phyloP scores from a whole-genome alignment of 768 basidiomycete species.

The Hirschioporus abietinus region DNA sequence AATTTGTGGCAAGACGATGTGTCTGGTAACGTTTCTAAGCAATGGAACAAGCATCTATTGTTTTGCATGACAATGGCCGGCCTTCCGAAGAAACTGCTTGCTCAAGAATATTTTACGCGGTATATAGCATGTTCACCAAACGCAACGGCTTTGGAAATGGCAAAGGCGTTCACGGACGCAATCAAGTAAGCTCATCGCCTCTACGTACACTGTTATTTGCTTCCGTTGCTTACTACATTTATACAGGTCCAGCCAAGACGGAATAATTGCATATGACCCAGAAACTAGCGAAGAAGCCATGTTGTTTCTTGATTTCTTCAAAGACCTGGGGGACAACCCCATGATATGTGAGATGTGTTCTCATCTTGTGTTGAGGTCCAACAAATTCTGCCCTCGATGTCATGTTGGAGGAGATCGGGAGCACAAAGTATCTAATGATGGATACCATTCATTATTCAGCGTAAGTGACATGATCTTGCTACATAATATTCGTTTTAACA shows the following conservation, averaged over 20 bases:
- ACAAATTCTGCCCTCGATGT: constrained; percentile 25
- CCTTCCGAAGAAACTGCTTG: constrained; percentile 10
- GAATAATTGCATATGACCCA: constrained; percentile 19
- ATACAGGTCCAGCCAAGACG: constrained; percentile 12
- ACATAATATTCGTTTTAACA: not conserved
- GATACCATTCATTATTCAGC: constrained; percentile 30
- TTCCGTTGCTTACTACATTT: not conserved
- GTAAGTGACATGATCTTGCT: constrained; percentile 15
- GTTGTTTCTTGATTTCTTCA: constrained; percentile 24
- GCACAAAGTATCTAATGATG: constrained; percentile 26
- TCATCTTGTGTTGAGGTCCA: constrained; percentile 14
- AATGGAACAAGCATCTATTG: constrained; percentile 27
- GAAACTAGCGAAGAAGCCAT: constrained; percentile 23
- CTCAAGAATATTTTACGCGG: constrained; percentile 16
- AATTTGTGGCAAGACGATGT: constrained; percentile 12
- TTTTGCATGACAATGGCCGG: constrained; percentile 23
- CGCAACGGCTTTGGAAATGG: constrained; percentile 21
- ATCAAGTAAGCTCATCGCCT: constrained; percentile 15
- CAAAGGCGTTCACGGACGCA: constrained; percentile 18
- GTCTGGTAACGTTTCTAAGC: constrained; percentile 23
- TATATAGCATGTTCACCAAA: constrained; percentile 22
- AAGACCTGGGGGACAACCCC: constrained; percentile 18
- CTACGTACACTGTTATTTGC: not conserved
- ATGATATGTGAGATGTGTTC: constrained; percentile 18
- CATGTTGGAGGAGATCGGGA: constrained; percentile 29